A percentile compares a stretch with the other conserved stretches of the same genome.
Evolutionary conservation across 2,329 filamentous ascomycete species (phyloP).

Genomic region (Fusarium sp.): DNA sequence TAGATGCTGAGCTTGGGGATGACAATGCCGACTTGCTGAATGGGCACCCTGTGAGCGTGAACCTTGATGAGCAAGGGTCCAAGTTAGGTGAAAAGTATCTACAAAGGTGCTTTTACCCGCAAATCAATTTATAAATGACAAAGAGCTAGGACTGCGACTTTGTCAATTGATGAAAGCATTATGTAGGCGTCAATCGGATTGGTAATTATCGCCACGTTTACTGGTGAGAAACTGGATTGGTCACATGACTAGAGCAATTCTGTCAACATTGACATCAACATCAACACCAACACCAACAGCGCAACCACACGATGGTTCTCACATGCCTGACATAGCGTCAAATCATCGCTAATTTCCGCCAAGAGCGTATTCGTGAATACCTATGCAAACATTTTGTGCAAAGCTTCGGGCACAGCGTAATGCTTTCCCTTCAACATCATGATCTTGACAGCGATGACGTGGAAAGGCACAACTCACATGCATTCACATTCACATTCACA

Average conservation of each 20-base stretch:
- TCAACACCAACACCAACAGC: neutral
- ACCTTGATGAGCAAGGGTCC: conserved; percentile 10
- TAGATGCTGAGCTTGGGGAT: neutral
- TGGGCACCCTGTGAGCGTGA: neutral
- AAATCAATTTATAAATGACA: accelerated
- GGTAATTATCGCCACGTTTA: conserved; percentile 2
- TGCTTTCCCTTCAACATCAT: neutral
- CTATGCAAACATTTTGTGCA: too few relatives aligned
- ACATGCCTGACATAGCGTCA: too few relatives aligned
- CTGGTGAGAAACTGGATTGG: neutral
- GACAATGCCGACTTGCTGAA: neutral
- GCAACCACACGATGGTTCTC: neutral
- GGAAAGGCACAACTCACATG: neutral
- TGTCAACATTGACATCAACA: neutral
- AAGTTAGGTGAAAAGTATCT: neutral
- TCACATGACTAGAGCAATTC: conserved; percentile 5
- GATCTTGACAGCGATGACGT: neutral
- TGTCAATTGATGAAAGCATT: neutral
- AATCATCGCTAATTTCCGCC: accelerated
- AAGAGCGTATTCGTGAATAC: accelerated
- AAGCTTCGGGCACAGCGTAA: neutral
- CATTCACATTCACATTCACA: neutral
- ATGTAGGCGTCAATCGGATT: neutral
- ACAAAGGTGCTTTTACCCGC: neutral
- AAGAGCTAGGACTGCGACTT: accelerated